phyloP scores from a whole-genome alignment of 441 rosid species.

The Corymbia citriodora region DNA sequence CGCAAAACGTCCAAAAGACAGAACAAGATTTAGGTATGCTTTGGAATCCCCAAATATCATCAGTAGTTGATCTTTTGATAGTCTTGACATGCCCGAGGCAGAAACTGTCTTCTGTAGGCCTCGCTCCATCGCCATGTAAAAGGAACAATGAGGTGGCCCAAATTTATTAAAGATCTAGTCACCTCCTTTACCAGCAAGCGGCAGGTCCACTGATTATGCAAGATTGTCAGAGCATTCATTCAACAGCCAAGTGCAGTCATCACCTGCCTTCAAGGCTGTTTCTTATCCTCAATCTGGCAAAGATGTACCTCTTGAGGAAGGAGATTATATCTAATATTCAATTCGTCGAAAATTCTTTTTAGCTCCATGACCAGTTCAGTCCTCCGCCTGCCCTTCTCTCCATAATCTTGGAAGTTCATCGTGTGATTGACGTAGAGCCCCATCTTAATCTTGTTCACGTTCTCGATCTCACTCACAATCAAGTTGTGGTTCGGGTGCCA shows the following conservation, averaged over 20 bases:
- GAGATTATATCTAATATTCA: constrained; percentile 51
- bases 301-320: constrained; percentile 63
- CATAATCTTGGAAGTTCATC: constrained; percentile 67
- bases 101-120: too few relatives aligned
- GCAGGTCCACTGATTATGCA: too few relatives aligned
- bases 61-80: too few relatives aligned
- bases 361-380: constrained; percentile 48
- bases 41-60: too few relatives aligned
- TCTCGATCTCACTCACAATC: constrained; percentile 60
- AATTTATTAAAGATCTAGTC: too few relatives aligned
- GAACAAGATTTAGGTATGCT: too few relatives aligned
- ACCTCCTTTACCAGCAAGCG: too few relatives aligned
- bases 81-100: too few relatives aligned
- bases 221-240: not conserved
- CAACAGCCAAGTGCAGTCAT: not conserved
- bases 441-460: constrained; percentile 54
- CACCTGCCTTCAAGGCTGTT: not conserved
- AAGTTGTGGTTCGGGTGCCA: constrained; percentile 51
- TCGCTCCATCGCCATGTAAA: too few relatives aligned
- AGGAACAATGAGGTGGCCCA: too few relatives aligned
- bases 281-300: constrained; percentile 3
- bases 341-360: constrained; percentile 61
- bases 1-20: too few relatives aligned
- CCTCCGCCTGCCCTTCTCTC: constrained; percentile 57
- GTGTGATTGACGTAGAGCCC: constrained; percentile 45